Evolutionary conservation across 805 yeast genomes (phyloP).

Genomic region (Wickerhamomyces kurtzmanii): DNA sequence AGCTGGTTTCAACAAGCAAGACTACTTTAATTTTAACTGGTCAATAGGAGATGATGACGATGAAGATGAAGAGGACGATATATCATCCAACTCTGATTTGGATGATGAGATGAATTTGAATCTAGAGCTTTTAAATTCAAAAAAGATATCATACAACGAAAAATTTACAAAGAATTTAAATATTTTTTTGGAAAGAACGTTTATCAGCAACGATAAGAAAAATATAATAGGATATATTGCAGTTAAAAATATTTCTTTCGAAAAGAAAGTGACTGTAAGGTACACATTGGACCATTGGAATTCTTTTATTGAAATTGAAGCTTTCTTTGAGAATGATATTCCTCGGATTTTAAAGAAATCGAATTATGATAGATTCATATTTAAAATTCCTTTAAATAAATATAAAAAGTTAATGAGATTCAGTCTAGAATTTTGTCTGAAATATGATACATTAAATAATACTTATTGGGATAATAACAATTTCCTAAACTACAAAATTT

Average conservation of each 20-base stretch:
- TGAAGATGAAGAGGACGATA: slow-evolving; percentile 8
- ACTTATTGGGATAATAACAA: slow-evolving; percentile 79
- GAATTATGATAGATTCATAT: slow-evolving; percentile 62
- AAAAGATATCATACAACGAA: slow-evolving; percentile 34
- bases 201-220: slow-evolving; percentile 47
- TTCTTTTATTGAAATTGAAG: slow-evolving; percentile 60
- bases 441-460: slow-evolving; percentile 33
- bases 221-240: slow-evolving; percentile 65
- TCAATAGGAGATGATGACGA: slow-evolving; percentile 10
- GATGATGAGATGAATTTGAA: slow-evolving; percentile 29
- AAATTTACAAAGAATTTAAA: slow-evolving; percentile 26
- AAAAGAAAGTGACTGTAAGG: slow-evolving; percentile 57
- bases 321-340: slow-evolving; percentile 46
- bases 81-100: slow-evolving; percentile 5
- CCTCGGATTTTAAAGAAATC: slow-evolving; percentile 38
- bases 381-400: slow-evolving; percentile 43
- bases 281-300: slow-evolving; percentile 78
- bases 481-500: slow-evolving; percentile 44
- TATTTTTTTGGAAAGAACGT: slow-evolving; percentile 55
- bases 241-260: slow-evolving; percentile 63
- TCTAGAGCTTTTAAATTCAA: slow-evolving; percentile 30
- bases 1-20: slow-evolving; percentile 16
- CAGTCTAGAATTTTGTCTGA: slow-evolving; percentile 29
- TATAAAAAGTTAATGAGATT: slow-evolving; percentile 9
- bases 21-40: slow-evolving; percentile 10